Evolutionary conservation across 31 red algal species (phyloP), one percentile per base, ranked within the genome.

Genomic region (Asparagopsis taxiformis): DNA sequence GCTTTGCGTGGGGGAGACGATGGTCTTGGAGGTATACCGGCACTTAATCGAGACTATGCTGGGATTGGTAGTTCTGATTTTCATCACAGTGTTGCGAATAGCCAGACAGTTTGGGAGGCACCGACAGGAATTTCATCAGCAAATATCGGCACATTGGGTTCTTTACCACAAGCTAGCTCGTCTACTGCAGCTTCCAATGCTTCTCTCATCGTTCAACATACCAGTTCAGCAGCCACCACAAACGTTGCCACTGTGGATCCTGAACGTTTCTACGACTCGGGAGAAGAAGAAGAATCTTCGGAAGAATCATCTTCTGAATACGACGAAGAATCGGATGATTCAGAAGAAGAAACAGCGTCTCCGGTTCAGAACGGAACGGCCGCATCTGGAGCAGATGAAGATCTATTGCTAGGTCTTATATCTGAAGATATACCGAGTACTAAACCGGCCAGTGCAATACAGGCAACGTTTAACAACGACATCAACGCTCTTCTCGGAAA

Each of bases 21-120:
- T 43, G 36, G 2, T 25, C 57, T 55, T 49, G 37, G 37, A 24
- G 51, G 20, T 1, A 41, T 21, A 2, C 13, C 75, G 16, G 38
- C 78, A 26, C 28, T 53, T 25, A 50, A 53, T 43, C 64, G 78
- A 5, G 66, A 82, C 11, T 82, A 82, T 44, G 58, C 51, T 1
- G 78, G 78, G 2, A 67, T 82, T 13, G 79, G 73, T 54, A 88
- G 84, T 28, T 37, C 49, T 29, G 73, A 88, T 55, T 88, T 15
- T 38, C 60, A 1, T 68, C 75, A 58, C 24, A 41, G 8, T 39
- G 31, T 25, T 29, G 62, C 39, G 72, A 76, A 25, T 52, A 51
- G 36, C 31, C 29, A 3, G 72, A 76, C 16, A 29, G 20, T 29
- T 76, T 48, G 13, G 54, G 31, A 29, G 7, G 30, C 17, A n/a